Evolutionary conservation across 1,139 yeast species (phyloP), one percentile per base, ranked within the genome.

Genomic region (Geotrichum aggregatum): DNA sequence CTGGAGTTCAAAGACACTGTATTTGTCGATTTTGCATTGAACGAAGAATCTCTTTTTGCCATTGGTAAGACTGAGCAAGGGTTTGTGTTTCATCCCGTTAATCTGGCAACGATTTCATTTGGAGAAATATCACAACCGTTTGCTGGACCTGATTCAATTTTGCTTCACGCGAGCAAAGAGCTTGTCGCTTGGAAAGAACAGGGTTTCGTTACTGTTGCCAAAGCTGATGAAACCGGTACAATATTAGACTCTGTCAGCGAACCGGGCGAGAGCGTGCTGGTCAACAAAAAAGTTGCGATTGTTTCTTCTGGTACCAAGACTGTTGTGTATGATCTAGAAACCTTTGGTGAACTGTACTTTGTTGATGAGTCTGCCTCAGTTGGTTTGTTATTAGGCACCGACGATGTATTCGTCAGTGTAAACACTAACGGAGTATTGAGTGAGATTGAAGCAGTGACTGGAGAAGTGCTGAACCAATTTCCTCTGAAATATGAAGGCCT

Each of bases 161-260:
- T 39, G 45, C 41, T 44, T 22, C 24, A 52, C 49, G 16, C 52
- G 33, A 13, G 28, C 7, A 19, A 33, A 22, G 28, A 26, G 8
- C 18, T 40, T 21, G 14, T 30, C 26, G 31, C 38, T 19, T 47
- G 47, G 24, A 34, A 18, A 26, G 22, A 49, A 47, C 14, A 38
- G 48, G 50, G 50, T 38, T 3, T 16, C 30, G 43, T 36, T 6
- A 45, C 42, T 5, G 34, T 52, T 18, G 42, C 44, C 26, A 40
- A 45, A 18, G 34, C 51, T 22, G 48, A 46, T 24, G 39, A 44
- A 18, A 36, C 47, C 33, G 56, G 52, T 8, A 40, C 33, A 21
- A 43, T 47, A 21, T 10, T 40, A 22, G 44, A 21, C 18, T 22
- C 39, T n/a, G 21, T 46, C 11, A 39, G 39, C 38, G 44, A 46